Conservation (phyloP, 169 alveolate genomes). For the Cryptosporidium felis region DNA sequence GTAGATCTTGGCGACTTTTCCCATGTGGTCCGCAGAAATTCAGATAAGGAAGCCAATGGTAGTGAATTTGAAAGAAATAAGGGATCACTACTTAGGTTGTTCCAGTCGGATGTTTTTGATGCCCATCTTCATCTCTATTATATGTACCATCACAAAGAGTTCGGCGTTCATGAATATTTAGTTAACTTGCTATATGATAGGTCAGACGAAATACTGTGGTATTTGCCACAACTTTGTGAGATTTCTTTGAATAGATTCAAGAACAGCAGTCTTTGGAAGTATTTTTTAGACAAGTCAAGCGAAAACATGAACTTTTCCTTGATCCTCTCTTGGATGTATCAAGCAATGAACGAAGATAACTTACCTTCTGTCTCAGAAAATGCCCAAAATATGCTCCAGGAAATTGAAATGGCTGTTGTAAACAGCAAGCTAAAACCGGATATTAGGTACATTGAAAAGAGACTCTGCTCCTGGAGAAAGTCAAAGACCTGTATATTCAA, state of each 20-base stretch:
- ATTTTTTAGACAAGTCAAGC: conserved; percentile 82
- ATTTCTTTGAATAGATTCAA: conserved; percentile 50
- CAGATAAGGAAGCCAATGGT: neutral
- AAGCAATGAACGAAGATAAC: conserved; percentile 84
- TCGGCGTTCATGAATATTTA: conserved; percentile 89
- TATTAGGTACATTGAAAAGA: conserved; percentile 61
- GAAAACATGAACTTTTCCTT: conserved; percentile 88
- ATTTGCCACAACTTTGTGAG: conserved; percentile 83
- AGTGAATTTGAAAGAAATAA: conserved; percentile 37
- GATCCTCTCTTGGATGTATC: conserved; percentile 86
- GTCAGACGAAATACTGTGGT: conserved; percentile 82
- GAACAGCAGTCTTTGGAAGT: conserved; percentile 65
- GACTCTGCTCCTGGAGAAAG: conserved; percentile 2
- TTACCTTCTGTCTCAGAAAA: conserved; percentile 57
- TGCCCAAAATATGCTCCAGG: conserved; percentile 88
- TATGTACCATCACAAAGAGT: conserved; percentile 84
- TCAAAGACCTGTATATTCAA: neutral
- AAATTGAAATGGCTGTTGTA: conserved; percentile 91
- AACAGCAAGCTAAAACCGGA: conserved; percentile 82
- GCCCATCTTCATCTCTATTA: conserved; percentile 87
- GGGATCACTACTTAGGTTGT: conserved; percentile 86
- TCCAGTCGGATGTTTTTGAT: conserved; percentile 89
- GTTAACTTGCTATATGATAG: conserved; percentile 86
- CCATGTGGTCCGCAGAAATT: neutral
- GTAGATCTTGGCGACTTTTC: conserved; percentile 61